These are phyloP conservation scores for Talaromyces sp. DNA, from an alignment of 2,329 filamentous ascomycete genomes.

Conservation along the genomic window DNA sequence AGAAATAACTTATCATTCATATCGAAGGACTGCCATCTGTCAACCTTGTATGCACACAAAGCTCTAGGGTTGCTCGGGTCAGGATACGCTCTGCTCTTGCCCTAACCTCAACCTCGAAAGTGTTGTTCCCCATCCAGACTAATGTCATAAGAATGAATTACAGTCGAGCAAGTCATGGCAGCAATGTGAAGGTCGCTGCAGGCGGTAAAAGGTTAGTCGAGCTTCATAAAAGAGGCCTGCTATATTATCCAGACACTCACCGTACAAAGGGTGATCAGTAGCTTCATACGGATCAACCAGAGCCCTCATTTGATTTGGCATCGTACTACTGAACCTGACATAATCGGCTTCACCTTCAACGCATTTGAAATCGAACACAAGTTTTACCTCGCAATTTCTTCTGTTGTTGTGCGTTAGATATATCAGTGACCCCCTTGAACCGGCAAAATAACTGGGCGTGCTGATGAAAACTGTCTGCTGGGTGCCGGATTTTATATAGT, in stretches of 20 bases:
- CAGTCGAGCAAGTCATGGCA: not conserved
- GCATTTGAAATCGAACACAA: slow-evolving; percentile 13
- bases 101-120: not conserved
- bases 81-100: not conserved
- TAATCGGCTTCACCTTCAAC: slow-evolving; percentile 11
- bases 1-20: not conserved
- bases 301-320: slow-evolving; percentile 12
- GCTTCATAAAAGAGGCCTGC: not conserved
- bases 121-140: not conserved
- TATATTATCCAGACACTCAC: not conserved
- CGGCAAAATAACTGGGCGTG: slow-evolving; percentile 13
- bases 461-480: slow-evolving; percentile 8
- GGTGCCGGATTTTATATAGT: slow-evolving; percentile 12
- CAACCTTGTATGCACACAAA: not conserved
- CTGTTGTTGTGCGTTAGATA: slow-evolving; percentile 8
- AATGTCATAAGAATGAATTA: not conserved
- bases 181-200: slow-evolving; percentile 14
- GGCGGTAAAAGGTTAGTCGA: not conserved
- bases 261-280: slow-evolving; percentile 17
- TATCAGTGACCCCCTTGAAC: slow-evolving; percentile 11
- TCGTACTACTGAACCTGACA: slow-evolving; percentile 16
- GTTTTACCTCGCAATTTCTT: slow-evolving; percentile 9
- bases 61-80: not conserved
- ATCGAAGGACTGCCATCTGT: not conserved
- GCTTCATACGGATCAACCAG: slow-evolving; percentile 16